A percentile compares a stretch with the other conserved stretches of the same genome.
Evolutionary conservation across 2,329 filamentous ascomycete genomes (phyloP).

Genomic region (Trichophyton simii): DNA sequence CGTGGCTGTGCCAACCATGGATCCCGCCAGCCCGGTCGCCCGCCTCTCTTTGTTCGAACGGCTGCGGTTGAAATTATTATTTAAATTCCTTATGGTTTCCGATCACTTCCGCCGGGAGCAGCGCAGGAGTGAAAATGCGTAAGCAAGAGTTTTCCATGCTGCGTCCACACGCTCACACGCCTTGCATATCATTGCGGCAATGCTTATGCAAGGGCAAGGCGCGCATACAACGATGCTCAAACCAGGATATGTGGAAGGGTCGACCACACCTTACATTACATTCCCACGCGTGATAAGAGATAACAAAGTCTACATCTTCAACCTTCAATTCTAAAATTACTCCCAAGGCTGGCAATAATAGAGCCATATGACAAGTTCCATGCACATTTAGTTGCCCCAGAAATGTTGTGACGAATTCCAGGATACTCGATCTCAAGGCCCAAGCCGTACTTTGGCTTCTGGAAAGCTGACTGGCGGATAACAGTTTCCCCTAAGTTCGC

Average conservation of each 20-base stretch:
- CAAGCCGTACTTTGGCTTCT: background rate
- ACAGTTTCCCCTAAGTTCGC: background rate
- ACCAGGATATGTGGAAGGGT: background rate
- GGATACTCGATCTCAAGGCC: background rate
- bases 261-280: background rate
- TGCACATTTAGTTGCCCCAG: background rate
- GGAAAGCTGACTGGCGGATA: background rate
- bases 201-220: background rate
- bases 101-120: background rate
- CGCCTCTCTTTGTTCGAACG: background rate
- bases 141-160: background rate
- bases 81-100: background rate
- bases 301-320: background rate
- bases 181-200: conserved; percentile 2
- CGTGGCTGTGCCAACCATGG: background rate
- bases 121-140: background rate
- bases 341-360: background rate
- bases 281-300: background rate
- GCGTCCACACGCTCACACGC: background rate
- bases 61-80: background rate
- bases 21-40: background rate
- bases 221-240: background rate
- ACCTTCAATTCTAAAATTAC: background rate
- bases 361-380: background rate
- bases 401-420: background rate